Conservation (phyloP, 2,329 filamentous ascomycete species). For the Penicillium sp. region DNA sequence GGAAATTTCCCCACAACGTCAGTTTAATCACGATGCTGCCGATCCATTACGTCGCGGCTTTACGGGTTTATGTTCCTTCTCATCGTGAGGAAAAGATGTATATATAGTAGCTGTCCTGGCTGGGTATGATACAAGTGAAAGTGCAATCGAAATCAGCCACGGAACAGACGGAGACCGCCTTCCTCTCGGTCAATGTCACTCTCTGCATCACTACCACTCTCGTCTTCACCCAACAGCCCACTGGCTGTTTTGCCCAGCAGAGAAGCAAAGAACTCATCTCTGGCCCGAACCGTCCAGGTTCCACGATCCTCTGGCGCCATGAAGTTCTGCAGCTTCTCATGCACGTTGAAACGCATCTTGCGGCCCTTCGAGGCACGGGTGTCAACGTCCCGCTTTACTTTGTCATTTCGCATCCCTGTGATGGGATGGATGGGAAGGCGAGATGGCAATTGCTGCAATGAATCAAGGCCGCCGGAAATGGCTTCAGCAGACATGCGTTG, state of each 20-base stretch:
- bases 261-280: slow-evolving; percentile 70
- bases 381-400: slow-evolving; percentile 78
- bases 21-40: not conserved
- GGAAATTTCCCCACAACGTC: not conserved
- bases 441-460: slow-evolving; percentile 36
- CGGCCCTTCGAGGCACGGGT: slow-evolving; percentile 92
- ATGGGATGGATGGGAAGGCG: slow-evolving; percentile 37
- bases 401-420: slow-evolving; percentile 49
- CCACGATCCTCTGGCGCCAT: slow-evolving; percentile 87
- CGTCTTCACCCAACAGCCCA: slow-evolving; percentile 59
- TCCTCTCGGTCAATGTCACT: slow-evolving; percentile 30
- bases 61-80: too few relatives aligned
- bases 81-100: too few relatives aligned
- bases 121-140: slow-evolving; percentile 3
- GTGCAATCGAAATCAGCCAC: slow-evolving; percentile 18
- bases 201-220: slow-evolving; percentile 40
- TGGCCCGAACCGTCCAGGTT: slow-evolving; percentile 72
- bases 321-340: slow-evolving; percentile 96
- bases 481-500: slow-evolving; percentile 64
- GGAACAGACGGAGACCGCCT: slow-evolving; percentile 32
- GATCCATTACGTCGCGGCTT: not conserved
- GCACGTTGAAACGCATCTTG: slow-evolving; percentile 88
- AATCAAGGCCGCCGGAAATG: slow-evolving; percentile 44
- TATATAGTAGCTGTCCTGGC: not conserved
- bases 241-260: slow-evolving; percentile 62